Evolutionary conservation across 306 rosid genomes (phyloP), one percentile per base, ranked within the genome.

Genomic region (Amphicarpaea edgeworthii): DNA sequence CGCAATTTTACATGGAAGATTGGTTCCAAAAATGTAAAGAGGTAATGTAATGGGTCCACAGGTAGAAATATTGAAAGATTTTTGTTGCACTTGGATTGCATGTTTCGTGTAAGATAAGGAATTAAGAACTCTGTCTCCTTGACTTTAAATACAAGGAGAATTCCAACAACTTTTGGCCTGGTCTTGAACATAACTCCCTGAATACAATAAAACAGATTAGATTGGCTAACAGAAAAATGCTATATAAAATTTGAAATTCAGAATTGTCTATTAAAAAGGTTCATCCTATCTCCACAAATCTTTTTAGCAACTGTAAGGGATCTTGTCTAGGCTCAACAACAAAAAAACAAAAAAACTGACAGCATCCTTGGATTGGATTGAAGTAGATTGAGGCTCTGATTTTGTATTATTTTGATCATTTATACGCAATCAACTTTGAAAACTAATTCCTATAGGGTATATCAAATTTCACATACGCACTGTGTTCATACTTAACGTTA

Each of bases 141-240:
- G 59, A 19, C 61, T 71, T 45, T 40, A 41, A 7, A 24, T 38
- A 19, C 69, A 17, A 55, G 17, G 46, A 67, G 62, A 66, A 70
- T 62, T 38, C 2, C 32, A 9, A 23, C 24, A 14, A 30, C 37
- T 30, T 30, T 30, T 30, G 6, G 7, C 37, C 37, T 7, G 37
- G 37, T 30, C 81, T 87, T 87, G 88, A 89, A 87, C 86, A 87
- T 12, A 79, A 47, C 79, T 84, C 85, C 89, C 87, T 79, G 32
- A 15, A 58, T 21, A 32, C 16, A 20, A 58, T 26, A 41, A 50
- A 8, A 19, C 3, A 41, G 2, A 30, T 6, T 49, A 37, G 7
- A 30, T 49, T 10, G 17, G 12, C 32, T 14, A 21, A 58, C 16
- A 20, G 24, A 38, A 7, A 12, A 71, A 38, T 19, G 15, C 26